Conservation (phyloP, 176 grass and related monocot species). For the Elymus sibiricus region DNA sequence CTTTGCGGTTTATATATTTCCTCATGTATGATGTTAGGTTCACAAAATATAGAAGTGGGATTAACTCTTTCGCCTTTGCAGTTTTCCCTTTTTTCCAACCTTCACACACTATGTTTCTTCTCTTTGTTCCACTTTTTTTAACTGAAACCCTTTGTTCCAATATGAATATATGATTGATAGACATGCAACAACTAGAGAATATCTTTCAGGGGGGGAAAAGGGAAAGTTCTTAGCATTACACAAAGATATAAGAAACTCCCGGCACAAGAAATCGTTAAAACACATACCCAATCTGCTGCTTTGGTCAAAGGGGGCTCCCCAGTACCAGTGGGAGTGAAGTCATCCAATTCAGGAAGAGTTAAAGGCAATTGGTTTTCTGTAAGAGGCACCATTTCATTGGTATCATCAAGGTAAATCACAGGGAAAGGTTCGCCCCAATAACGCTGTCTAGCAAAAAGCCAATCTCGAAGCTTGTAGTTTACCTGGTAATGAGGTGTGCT, state of each 20-base stretch:
- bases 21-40: background rate
- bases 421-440: slow-evolving; percentile 99
- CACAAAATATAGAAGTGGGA: background rate
- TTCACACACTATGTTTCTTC: background rate
- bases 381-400: slow-evolving; percentile 70
- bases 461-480: slow-evolving; percentile 98
- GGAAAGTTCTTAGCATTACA: slow-evolving; percentile 15
- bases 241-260: background rate
- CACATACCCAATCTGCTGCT: slow-evolving; percentile 85
- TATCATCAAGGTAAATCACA: slow-evolving; percentile 74
- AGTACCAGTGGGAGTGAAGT: slow-evolving; percentile 95
- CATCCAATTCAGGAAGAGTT: slow-evolving; percentile 92
- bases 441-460: slow-evolving; percentile 94
- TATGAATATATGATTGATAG: background rate
- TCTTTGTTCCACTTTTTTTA: background rate
- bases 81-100: background rate
- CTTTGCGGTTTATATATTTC: background rate
- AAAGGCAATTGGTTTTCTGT: slow-evolving; percentile 76
- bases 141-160: too few relatives aligned
- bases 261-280: background rate
- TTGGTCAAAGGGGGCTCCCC: slow-evolving; percentile 90
- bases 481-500: slow-evolving; percentile 46
- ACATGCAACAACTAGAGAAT: background rate
- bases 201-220: background rate
- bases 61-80: background rate